These are phyloP conservation scores for Lachancea waltii DNA, from an alignment of 805 yeast genomes.

Conservation along the genomic window DNA sequence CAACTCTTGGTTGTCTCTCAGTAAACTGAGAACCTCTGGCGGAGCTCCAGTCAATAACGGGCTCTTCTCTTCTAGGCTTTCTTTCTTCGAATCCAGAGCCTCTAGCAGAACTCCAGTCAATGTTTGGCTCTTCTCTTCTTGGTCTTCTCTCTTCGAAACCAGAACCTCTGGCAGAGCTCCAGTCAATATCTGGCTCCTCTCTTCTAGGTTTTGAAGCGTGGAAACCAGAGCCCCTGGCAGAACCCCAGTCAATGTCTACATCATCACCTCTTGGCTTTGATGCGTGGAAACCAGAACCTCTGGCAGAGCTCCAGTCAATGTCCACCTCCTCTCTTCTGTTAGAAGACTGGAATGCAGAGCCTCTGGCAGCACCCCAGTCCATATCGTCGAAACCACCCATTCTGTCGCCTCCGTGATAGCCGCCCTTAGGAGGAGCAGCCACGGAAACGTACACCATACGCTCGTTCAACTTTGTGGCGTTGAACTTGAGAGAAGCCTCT, in stretches of 20 bases:
- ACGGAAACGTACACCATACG: constrained; percentile 71
- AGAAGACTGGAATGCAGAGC: constrained; percentile 28
- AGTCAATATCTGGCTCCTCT: constrained; percentile 55
- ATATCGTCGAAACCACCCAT: constrained; percentile 25
- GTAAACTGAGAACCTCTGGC: constrained; percentile 27
- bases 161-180: constrained; percentile 44
- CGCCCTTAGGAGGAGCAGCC: constrained; percentile 58
- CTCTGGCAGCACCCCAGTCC: constrained; percentile 42
- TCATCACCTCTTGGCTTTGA: constrained; percentile 28
- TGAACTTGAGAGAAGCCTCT: constrained; percentile 61
- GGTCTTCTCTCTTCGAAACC: constrained; percentile 24
- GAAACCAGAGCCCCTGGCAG: constrained; percentile 24
- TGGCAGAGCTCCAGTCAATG: constrained; percentile 28
- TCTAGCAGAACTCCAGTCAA: constrained; percentile 37
- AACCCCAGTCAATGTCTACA: constrained; percentile 29
- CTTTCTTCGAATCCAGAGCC: constrained; percentile 31
- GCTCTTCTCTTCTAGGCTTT: constrained; percentile 35
- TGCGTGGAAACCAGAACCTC: constrained; percentile 31
- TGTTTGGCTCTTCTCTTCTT: constrained; percentile 35
- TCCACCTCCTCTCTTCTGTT: constrained; percentile 30
- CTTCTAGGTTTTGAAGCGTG: constrained; percentile 25
- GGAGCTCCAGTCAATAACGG: constrained; percentile 43
- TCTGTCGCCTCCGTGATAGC: constrained; percentile 36
- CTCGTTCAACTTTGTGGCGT: constrained; percentile 63
- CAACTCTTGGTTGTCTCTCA: constrained; percentile 20